Evolutionary conservation across 1,139 yeast genomes (phyloP), one percentile per base, ranked within the genome.

Genomic region (Suhomyces bokatorum): DNA sequence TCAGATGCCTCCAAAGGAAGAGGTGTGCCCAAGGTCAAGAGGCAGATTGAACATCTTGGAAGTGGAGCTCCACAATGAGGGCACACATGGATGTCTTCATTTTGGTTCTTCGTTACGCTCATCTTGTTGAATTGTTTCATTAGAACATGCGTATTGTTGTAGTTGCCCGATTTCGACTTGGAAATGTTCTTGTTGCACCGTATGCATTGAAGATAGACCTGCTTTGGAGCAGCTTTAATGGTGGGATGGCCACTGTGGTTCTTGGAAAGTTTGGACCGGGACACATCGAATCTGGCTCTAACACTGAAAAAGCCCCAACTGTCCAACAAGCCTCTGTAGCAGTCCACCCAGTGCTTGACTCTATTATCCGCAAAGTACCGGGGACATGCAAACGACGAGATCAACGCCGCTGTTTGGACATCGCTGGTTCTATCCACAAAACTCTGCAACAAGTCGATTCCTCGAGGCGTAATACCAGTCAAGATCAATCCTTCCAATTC

Each of bases 341-440:
- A 80, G 57, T 76, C 83, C 3, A 84, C 73, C 98, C 98, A 91
- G 49, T 78, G 80, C 35, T 82, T 83, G 2, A 85, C 88, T 47
- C 95, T 68, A 3, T 64, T 66, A 58, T 89, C 96, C 13, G 65
- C 64, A 59, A 91, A 87, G 60, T 87, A 90, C 48, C 93, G 70
- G 0, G 98, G 97, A 42, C 85, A 83, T 0, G 90, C 96, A 67
- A 80, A 88, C 2, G 91, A 75, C 0, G 89, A 79, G 10, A 91
- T 81, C 40, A 91, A 67, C 0, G 96, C 85, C 0, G 96, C 97
- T 0, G 97, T 90, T 64, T 93, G 99, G 2, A 91, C 87, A 62
- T 93, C 99, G 47, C 90, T 81, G 0, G 97, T 88, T 55, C 93
- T 75, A 60, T 90, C 95, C 35, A 91, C 95, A 63, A 87, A 93